phyloP scores from a whole-genome alignment of 148 eudicot species.

The Chenopodium formosanum region DNA sequence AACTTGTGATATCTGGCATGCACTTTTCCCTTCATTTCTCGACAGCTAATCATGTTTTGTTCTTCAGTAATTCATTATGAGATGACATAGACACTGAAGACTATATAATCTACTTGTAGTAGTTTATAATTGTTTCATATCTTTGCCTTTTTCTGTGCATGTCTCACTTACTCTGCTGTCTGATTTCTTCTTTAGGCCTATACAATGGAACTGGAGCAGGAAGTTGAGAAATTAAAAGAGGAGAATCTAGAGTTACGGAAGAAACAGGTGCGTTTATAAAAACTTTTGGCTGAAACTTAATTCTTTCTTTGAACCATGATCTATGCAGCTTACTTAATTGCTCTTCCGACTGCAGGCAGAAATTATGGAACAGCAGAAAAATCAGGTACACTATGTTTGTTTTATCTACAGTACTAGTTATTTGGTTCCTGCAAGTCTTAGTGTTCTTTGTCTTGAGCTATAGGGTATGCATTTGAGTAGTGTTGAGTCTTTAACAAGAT shows the following conservation, averaged over 20 bases:
- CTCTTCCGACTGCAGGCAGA: slow-evolving; percentile 56
- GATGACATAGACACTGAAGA: no score
- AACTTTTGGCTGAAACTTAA: not conserved
- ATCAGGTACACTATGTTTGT: slow-evolving; percentile 47
- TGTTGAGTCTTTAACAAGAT: not conserved
- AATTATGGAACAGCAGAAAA: slow-evolving; percentile 78
- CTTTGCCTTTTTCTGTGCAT: not conserved
- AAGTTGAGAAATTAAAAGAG: slow-evolving; percentile 75
- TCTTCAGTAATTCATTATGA: no score
- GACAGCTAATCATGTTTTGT: no score
- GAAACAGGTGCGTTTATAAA: slow-evolving; percentile 51
- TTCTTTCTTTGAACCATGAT: not conserved
- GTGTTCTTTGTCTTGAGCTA: not conserved
- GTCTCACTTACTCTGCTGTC: not conserved
- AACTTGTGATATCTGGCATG: no score
- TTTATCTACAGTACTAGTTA: not conserved
- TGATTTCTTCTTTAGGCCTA: slow-evolving; percentile 51
- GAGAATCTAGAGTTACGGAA: slow-evolving; percentile 62
- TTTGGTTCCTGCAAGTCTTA: not conserved
- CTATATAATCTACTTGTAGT: no score
- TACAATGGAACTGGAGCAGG: slow-evolving; percentile 83
- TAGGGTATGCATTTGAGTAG: not conserved
- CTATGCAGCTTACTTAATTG: slow-evolving; percentile 6
- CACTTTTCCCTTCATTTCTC: no score
- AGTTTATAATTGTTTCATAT: not conserved